A percentile compares a stretch with the other conserved stretches of the same genome.
Evolutionary conservation across 495 filamentous ascomycete species (phyloP).

Genomic region (Annulohypoxylon moriforme): DNA sequence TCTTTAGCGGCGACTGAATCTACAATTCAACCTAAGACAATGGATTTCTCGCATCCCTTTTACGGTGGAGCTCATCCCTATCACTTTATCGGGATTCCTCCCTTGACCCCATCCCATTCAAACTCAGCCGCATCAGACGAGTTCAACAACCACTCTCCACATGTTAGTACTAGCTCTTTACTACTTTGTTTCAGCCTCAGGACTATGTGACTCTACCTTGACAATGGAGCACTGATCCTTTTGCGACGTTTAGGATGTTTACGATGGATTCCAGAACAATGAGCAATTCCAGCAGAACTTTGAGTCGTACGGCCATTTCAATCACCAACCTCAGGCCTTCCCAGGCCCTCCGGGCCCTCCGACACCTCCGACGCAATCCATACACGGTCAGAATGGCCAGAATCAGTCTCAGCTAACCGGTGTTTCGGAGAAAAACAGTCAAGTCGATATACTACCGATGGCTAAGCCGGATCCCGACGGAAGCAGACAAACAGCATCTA

Average conservation of each 20-base stretch:
- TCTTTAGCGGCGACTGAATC: constrained; percentile 16
- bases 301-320: constrained; percentile 57
- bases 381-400: constrained; percentile 41
- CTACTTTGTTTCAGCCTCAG: constrained; percentile 29
- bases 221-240: constrained; percentile 36
- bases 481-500: constrained; percentile 54
- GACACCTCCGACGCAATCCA: constrained; percentile 53
- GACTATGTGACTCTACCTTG: constrained; percentile 22
- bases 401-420: constrained; percentile 47
- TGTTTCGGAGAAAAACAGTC: constrained; percentile 37
- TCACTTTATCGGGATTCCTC: constrained; percentile 65
- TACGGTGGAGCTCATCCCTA: constrained; percentile 63
- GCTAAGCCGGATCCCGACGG: constrained; percentile 53
- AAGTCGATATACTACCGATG: constrained; percentile 49
- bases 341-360: constrained; percentile 59
- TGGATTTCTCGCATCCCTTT: constrained; percentile 61
- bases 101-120: constrained; percentile 63
- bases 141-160: constrained; percentile 64
- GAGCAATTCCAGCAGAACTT: constrained; percentile 59
- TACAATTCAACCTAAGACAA: constrained; percentile 36
- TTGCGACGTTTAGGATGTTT: constrained; percentile 57
- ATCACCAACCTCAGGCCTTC: constrained; percentile 51
- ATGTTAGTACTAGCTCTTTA: constrained; percentile 58
- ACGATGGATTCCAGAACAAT: constrained; percentile 56
- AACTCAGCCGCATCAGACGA: constrained; percentile 65